These are phyloP conservation scores for Eleusine indica DNA, from an alignment of 176 grass and related monocot genomes.

Conservation along the genomic window DNA sequence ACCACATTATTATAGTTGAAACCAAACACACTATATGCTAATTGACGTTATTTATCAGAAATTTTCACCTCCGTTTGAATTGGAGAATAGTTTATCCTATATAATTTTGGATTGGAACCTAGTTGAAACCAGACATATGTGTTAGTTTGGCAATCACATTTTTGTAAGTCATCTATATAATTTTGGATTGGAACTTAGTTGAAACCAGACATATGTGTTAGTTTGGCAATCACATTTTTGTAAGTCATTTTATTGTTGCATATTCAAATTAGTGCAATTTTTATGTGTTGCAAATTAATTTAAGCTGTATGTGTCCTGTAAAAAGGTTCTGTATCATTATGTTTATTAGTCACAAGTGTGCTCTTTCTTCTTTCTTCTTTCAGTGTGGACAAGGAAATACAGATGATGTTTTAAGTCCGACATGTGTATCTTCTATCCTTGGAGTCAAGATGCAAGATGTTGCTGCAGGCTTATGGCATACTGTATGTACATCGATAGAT, in stretches of 20 bases:
- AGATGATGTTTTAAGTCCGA: conserved; percentile 88
- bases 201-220: neutral
- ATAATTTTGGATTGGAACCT: neutral
- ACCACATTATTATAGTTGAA: neutral
- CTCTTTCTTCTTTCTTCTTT: conserved; percentile 47
- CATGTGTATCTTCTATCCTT: conserved; percentile 89
- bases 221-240: neutral
- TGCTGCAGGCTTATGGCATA: conserved; percentile 95
- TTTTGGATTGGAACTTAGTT: neutral
- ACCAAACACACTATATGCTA: neutral
- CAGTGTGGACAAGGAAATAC: conserved; percentile 96
- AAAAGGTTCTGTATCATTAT: neutral
- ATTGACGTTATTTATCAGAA: neutral
- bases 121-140: neutral
- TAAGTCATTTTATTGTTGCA: neutral
- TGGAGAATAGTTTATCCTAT: neutral
- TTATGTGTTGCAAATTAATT: neutral
- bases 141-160: too few relatives aligned
- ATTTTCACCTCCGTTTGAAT: conserved; percentile 1
- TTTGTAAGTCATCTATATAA: too few relatives aligned
- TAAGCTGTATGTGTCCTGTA: neutral
- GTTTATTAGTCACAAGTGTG: conserved; percentile 32
- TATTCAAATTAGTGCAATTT: neutral
- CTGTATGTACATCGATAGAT: conserved; percentile 85
- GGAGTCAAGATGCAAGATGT: conserved; percentile 82